phyloP scores from a whole-genome alignment of 1,284 basidiomycete genomes.

The Schizophyllum commune region DNA sequence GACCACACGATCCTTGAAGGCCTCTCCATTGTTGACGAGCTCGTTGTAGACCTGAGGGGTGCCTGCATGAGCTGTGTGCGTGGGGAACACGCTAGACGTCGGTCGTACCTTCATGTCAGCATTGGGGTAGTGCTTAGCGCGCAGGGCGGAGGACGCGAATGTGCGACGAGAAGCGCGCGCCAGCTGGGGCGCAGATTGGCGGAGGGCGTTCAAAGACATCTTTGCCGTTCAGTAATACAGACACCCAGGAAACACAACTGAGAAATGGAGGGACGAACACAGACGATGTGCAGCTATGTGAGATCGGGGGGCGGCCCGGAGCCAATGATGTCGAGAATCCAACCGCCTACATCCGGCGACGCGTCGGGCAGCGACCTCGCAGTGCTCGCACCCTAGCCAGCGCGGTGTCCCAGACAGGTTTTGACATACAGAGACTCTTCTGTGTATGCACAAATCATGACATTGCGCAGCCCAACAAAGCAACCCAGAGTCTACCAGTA shows the following conservation, averaged over 20 bases:
- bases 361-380: too few relatives aligned
- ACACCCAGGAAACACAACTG: too few relatives aligned
- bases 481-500: too few relatives aligned
- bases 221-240: too few relatives aligned
- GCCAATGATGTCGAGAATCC: not conserved
- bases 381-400: not conserved
- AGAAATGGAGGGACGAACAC: not conserved
- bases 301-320: not conserved
- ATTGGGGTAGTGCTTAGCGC: not conserved
- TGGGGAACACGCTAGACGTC: not conserved
- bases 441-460: too few relatives aligned
- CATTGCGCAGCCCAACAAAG: too few relatives aligned
- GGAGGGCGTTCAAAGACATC: not conserved
- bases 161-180: not conserved
- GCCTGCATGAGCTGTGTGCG: slow-evolving; percentile 3
- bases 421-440: too few relatives aligned
- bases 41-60: not conserved
- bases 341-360: too few relatives aligned
- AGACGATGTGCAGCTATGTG: not conserved
- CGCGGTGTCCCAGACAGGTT: too few relatives aligned
- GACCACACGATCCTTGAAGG: slow-evolving; percentile 43
- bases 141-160: not conserved
- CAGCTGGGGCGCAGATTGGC: not conserved
- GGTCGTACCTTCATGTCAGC: not conserved
- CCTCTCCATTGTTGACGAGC: not conserved